These are phyloP conservation scores for Cordyceps farinosa DNA, from an alignment of 2,329 filamentous ascomycete species.

Conservation along the genomic window DNA sequence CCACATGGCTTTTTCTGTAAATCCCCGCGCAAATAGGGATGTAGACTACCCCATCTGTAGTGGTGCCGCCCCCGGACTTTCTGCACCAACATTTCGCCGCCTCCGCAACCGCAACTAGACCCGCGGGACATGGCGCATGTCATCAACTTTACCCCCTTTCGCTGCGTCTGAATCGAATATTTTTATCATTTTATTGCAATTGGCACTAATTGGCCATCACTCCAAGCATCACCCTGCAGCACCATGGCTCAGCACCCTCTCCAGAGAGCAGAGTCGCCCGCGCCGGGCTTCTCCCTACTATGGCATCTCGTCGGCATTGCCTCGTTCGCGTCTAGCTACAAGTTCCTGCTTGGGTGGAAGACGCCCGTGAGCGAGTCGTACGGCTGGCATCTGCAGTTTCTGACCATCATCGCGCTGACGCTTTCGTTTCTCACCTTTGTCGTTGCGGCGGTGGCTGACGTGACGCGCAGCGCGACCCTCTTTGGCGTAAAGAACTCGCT, in stretches of 20 bases:
- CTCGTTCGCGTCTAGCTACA: slow-evolving; percentile 53
- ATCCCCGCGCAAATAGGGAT: neutral
- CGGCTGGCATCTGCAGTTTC: slow-evolving; percentile 67
- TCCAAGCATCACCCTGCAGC: neutral
- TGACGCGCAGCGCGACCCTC: slow-evolving; percentile 54
- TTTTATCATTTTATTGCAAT: neutral
- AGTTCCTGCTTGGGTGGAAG: slow-evolving; percentile 48
- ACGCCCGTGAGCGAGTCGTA: slow-evolving; percentile 55
- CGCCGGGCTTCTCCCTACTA: slow-evolving; percentile 57
- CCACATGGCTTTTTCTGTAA: neutral
- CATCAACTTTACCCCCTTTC: neutral
- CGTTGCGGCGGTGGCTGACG: slow-evolving; percentile 60
- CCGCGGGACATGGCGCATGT: too few relatives aligned
- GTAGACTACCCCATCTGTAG: neutral
- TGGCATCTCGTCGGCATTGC: slow-evolving; percentile 55
- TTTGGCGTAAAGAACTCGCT: slow-evolving; percentile 67
- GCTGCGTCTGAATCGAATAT: neutral
- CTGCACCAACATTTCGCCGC: slow-evolving; percentile 6
- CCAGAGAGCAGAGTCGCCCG: slow-evolving; percentile 64
- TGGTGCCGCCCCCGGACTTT: neutral
- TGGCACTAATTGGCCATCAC: neutral
- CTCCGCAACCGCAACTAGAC: slow-evolving; percentile 1
- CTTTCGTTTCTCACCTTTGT: slow-evolving; percentile 59
- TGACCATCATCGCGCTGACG: slow-evolving; percentile 69
- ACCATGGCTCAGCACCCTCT: slow-evolving; percentile 54